phyloP scores from a whole-genome alignment of 192 early-diverging fungal species.

The Gigaspora rosea region DNA sequence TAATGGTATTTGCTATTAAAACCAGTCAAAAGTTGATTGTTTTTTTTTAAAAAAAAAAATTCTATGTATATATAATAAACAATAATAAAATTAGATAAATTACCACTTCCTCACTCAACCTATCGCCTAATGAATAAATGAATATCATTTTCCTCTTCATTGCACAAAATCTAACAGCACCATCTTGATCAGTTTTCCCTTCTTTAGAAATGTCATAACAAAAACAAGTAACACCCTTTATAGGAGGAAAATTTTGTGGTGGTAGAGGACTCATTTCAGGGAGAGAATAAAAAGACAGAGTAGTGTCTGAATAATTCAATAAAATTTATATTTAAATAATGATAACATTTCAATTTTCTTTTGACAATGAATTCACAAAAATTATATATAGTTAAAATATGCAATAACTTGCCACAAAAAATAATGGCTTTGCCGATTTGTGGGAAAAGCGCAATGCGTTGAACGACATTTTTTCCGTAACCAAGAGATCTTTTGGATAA shows the following conservation, averaged over 20 bases:
- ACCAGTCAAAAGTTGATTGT: too few relatives aligned
- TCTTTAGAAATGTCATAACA: constrained; percentile 52
- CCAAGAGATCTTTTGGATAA: constrained; percentile 54
- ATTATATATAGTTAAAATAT: neutral
- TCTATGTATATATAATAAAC: neutral
- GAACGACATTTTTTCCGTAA: constrained; percentile 61
- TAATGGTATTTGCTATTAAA: constrained; percentile 35
- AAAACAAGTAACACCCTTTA: constrained; percentile 64
- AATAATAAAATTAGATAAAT: neutral
- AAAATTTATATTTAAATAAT: neutral
- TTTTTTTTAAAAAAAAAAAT: neutral
- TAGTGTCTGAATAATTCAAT: constrained; percentile 53
- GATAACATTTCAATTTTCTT: neutral
- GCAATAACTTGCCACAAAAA: constrained; percentile 57
- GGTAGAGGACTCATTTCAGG: constrained; percentile 53
- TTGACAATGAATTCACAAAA: neutral
- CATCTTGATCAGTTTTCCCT: constrained; percentile 50
- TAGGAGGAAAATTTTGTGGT: constrained; percentile 39
- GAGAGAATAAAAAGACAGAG: constrained; percentile 64
- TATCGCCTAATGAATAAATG: constrained; percentile 37
- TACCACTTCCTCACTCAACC: neutral
- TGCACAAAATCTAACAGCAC: constrained; percentile 51
- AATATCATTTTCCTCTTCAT: constrained; percentile 53
- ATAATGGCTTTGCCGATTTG: constrained; percentile 66
- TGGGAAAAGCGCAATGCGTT: constrained; percentile 64